These are phyloP conservation scores for Podaxis sp. DNA, from an alignment of 768 basidiomycete species.

Conservation along the genomic window DNA sequence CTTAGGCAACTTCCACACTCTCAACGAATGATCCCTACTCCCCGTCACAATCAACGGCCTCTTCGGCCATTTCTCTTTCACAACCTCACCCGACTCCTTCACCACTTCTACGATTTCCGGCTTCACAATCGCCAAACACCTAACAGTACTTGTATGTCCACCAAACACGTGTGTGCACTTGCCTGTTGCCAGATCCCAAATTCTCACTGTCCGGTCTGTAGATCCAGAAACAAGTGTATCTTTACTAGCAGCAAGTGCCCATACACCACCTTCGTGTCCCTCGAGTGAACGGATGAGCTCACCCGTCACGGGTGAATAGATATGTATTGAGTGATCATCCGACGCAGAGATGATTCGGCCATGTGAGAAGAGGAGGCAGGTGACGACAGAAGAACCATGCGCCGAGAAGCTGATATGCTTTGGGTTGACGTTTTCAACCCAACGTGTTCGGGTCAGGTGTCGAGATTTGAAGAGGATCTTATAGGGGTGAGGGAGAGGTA, in stretches of 20 bases:
- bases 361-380: slow-evolving; percentile 91
- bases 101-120: slow-evolving; percentile 84
- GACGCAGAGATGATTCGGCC: slow-evolving; percentile 96
- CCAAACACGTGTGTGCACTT: slow-evolving; percentile 91
- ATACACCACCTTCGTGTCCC: slow-evolving; percentile 95
- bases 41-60: slow-evolving; percentile 73
- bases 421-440: slow-evolving; percentile 73
- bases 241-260: slow-evolving; percentile 91
- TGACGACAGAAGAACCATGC: slow-evolving; percentile 89
- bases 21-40: slow-evolving; percentile 64
- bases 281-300: slow-evolving; percentile 70
- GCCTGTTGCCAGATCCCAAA: slow-evolving; percentile 83
- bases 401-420: slow-evolving; percentile 84
- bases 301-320: slow-evolving; percentile 88
- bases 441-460: slow-evolving; percentile 59
- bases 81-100: slow-evolving; percentile 57
- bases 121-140: slow-evolving; percentile 94
- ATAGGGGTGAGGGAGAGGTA: slow-evolving; percentile 82
- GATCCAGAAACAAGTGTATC: slow-evolving; percentile 89
- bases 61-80: slow-evolving; percentile 69
- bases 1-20: slow-evolving; percentile 55
- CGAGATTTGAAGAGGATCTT: slow-evolving; percentile 69
- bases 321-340: slow-evolving; percentile 95
- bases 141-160: slow-evolving; percentile 94
- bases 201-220: slow-evolving; percentile 90